Base-by-base conservation (phyloP, 1,139 yeast species). In the Taphrina wiesneri region DNA sequence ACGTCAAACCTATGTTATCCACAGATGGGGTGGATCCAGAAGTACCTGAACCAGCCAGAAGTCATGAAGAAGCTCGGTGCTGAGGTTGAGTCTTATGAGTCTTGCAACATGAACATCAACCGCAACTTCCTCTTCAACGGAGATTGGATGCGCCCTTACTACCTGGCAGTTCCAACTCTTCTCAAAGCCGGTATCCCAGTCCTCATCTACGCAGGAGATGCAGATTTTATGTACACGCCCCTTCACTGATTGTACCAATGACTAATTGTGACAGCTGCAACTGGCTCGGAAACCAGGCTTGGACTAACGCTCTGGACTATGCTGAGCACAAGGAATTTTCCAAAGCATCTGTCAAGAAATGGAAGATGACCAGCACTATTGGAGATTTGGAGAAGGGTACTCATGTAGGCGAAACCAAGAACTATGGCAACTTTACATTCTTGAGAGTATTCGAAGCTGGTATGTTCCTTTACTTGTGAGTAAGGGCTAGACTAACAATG, bases 141-240 rank as follows among this genome's bases (percentile, higher is more conserved):
- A 74, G 96, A 90, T 77, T 88, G 96, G 95, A 88, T 88, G 95
- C 87, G 87, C 76, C 93, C 96, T 60, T 89, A 86, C 79, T 83
- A 84, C 63, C 67, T 67, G 30, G 70, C 69, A 23, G 73, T 72
- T 5, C 71, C 73, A 2, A 69, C 64, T 77, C 51, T 72, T 11
- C 70, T 72, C 52, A 70, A 86, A 59, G 74, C 80, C 65, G 84
- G 82, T 5, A 75, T 88, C 52, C 96, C 96, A 4, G 90, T 88
- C 15, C 81, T 89, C 74, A 81, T 89, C 68, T 90, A 89, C 73
- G 96, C 95, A 11, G 96, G 96, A 73, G 96, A 90, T 77, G 89
- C 89, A 77, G 96, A 90, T 76, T 89, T 84, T 75, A 89, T 90
- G 71, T 89, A 96, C 78, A 39, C n/a, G n/a, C n/a, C 19, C 43